phyloP scores from a whole-genome alignment of 148 eudicot species.

The Silene latifolia region DNA sequence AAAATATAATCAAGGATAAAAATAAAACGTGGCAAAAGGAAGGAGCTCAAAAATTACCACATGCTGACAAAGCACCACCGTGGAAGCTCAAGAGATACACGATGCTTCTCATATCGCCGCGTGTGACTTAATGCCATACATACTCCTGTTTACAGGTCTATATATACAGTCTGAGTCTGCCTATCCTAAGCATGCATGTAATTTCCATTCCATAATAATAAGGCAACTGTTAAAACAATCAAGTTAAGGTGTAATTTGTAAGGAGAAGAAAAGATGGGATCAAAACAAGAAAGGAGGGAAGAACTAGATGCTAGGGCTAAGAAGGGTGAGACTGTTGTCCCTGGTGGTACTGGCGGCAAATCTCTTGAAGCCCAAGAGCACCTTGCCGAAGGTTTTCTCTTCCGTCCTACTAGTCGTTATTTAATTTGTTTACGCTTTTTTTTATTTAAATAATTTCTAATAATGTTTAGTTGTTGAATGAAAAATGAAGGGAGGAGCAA shows the following conservation, averaged over 20 bases:
- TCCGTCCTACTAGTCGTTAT: too few relatives aligned
- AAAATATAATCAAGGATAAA: not conserved
- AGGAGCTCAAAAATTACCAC: slow-evolving; percentile 2
- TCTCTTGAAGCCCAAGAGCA: slow-evolving; percentile 31
- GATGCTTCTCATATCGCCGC: slow-evolving; percentile 19
- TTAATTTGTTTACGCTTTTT: too few relatives aligned
- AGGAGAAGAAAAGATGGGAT: slow-evolving; percentile 25
- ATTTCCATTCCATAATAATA: not conserved
- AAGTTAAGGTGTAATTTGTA: too few relatives aligned
- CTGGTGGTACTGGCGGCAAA: slow-evolving; percentile 39
- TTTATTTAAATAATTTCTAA: too few relatives aligned
- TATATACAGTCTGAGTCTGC: not conserved
- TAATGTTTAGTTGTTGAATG: too few relatives aligned
- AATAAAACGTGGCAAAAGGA: slow-evolving; percentile 18
- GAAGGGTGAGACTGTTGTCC: slow-evolving; percentile 39
- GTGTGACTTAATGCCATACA: slow-evolving; percentile 3
- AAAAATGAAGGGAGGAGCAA: slow-evolving; percentile 41
- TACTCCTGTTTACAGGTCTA: not conserved
- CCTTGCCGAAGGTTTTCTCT: slow-evolving; percentile 27
- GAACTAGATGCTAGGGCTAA: slow-evolving; percentile 41
- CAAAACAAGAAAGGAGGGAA: slow-evolving; percentile 31
- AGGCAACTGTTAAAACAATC: too few relatives aligned
- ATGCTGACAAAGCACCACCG: slow-evolving; percentile 12
- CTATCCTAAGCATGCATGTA: not conserved
- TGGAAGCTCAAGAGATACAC: slow-evolving; percentile 10